Conservation (phyloP, 2,329 filamentous ascomycete species). For the Beauveria sp. region DNA sequence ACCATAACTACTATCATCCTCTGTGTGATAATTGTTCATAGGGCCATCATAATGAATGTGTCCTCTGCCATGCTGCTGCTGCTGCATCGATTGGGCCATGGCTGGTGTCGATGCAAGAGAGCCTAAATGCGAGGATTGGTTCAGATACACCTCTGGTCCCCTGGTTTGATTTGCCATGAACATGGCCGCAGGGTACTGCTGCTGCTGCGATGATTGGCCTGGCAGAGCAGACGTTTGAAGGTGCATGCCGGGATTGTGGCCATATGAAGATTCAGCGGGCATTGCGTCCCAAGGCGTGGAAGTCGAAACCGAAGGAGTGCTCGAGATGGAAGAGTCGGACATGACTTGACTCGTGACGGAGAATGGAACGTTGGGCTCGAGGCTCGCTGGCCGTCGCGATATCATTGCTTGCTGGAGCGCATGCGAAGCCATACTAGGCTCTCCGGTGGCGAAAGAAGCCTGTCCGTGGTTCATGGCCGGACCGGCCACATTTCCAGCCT, state of each 20-base stretch:
- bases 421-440: slow-evolving; percentile 21
- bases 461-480: neutral
- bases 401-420: slow-evolving; percentile 30
- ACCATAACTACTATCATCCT: neutral
- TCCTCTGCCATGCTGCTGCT: neutral
- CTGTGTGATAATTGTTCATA: neutral
- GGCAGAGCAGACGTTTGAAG: neutral
- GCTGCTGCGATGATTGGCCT: neutral
- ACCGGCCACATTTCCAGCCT: slow-evolving; percentile 12
- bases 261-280: slow-evolving; percentile 4
- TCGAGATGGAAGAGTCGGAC: slow-evolving; percentile 26
- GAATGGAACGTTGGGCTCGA: slow-evolving; percentile 22
- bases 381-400: slow-evolving; percentile 26
- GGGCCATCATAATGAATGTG: neutral
- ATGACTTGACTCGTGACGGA: slow-evolving; percentile 24
- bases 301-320: slow-evolving; percentile 22
- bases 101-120: neutral
- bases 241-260: neutral
- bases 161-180: slow-evolving; percentile 1
- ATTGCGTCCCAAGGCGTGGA: slow-evolving; percentile 26
- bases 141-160: neutral
- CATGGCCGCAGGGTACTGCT: neutral
- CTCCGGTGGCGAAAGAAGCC: slow-evolving; percentile 4
- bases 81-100: neutral
- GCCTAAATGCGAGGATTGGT: neutral